These are phyloP conservation scores for Ephemerocybe angulata DNA, from an alignment of 768 basidiomycete species.

Conservation along the genomic window DNA sequence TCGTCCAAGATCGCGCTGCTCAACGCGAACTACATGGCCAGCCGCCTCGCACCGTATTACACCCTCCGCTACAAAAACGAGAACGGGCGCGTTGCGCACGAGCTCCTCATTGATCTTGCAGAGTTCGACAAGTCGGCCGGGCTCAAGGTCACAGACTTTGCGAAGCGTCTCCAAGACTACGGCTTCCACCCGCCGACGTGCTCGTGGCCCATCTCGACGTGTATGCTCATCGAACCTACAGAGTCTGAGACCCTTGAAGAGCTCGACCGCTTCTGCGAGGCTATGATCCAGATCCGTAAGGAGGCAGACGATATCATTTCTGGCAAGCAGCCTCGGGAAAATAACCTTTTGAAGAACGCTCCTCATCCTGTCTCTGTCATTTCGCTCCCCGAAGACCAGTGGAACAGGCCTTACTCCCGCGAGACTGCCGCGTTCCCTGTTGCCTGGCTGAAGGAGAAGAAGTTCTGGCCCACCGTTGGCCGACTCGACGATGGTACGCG, in stretches of 20 bases:
- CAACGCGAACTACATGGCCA: slow-evolving; percentile 97
- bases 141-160: slow-evolving; percentile 92
- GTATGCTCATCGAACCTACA: slow-evolving; percentile 97
- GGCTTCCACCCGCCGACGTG: slow-evolving; percentile 97
- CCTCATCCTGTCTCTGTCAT: slow-evolving; percentile 85
- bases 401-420: slow-evolving; percentile 90
- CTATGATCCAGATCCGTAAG: slow-evolving; percentile 93
- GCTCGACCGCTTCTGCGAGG: slow-evolving; percentile 96
- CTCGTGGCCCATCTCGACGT: slow-evolving; percentile 96
- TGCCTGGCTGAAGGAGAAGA: slow-evolving; percentile 77
- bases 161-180: slow-evolving; percentile 93
- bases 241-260: slow-evolving; percentile 94
- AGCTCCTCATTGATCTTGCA: slow-evolving; percentile 89
- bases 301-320: slow-evolving; percentile 86
- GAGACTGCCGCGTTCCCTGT: slow-evolving; percentile 89
- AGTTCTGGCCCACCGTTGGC: slow-evolving; percentile 95
- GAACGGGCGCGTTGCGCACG: slow-evolving; percentile 92
- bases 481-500: slow-evolving; percentile 87
- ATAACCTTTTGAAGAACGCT: slow-evolving; percentile 91
- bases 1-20: slow-evolving; percentile 86
- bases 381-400: slow-evolving; percentile 67
- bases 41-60: slow-evolving; percentile 80
- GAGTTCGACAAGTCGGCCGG: slow-evolving; percentile 92
- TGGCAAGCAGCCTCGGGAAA: slow-evolving; percentile 86
- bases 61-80: slow-evolving; percentile 85